A percentile compares a stretch with the other conserved stretches of the same genome.
Evolutionary conservation across 805 yeast genomes (phyloP).

Genomic region (Wickerhamomyces bisporus): DNA sequence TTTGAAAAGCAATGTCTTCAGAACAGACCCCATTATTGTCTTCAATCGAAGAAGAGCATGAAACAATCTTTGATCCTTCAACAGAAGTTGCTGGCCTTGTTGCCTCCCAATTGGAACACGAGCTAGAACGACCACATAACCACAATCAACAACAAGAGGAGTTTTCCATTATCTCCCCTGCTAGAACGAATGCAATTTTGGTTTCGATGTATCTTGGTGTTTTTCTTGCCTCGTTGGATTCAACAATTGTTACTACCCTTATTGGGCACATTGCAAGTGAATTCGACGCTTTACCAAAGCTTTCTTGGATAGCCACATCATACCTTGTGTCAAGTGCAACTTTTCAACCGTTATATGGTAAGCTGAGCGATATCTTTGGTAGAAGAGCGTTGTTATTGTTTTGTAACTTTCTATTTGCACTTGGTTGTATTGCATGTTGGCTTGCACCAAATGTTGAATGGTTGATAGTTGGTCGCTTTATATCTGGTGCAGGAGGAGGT

Average conservation of each 20-base stretch:
- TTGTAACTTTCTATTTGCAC: slow-evolving; percentile 50
- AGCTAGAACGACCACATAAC: slow-evolving; percentile 4
- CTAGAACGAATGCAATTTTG: slow-evolving; percentile 31
- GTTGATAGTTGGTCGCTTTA: slow-evolving; percentile 52
- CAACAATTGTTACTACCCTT: slow-evolving; percentile 63
- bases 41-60: slow-evolving; percentile 15
- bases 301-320: slow-evolving; percentile 72
- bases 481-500: slow-evolving; percentile 89
- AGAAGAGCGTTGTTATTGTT: slow-evolving; percentile 47
- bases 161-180: too few species aligned
- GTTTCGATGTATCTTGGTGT: slow-evolving; percentile 41
- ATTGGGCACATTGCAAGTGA: slow-evolving; percentile 65
- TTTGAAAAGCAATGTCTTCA: neutral
- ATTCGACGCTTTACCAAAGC: slow-evolving; percentile 53
- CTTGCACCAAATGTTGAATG: slow-evolving; percentile 39
- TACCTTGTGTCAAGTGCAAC: slow-evolving; percentile 65
- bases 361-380: slow-evolving; percentile 68
- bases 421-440: slow-evolving; percentile 56
- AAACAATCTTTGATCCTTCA: slow-evolving; percentile 25
- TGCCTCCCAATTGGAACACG: slow-evolving; percentile 28
- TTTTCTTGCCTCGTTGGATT: slow-evolving; percentile 61
- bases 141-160: slow-evolving; percentile 12
- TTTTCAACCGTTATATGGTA: slow-evolving; percentile 70
- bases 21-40: slow-evolving; percentile 15
- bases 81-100: slow-evolving; percentile 29